Base-by-base conservation (phyloP, 176 grass and related monocot species). In the Triticum urartu region DNA sequence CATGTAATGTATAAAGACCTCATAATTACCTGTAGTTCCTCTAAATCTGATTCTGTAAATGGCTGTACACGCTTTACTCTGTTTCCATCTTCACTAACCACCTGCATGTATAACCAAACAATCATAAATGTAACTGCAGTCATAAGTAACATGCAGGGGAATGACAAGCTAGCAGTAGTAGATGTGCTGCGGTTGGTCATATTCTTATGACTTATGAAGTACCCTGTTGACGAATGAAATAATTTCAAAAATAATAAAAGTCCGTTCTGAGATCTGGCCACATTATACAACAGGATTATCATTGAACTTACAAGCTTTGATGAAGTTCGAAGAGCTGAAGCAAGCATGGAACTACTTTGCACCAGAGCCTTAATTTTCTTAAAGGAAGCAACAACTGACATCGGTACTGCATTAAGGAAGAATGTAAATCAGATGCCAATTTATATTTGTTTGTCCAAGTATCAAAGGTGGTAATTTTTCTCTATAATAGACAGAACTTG, bases 291-390 rank as follows among this genome's bases (percentile, higher is more conserved):
- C 28, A 61, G 47, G 40, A 79, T 10, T 61, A 48, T 63, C 26
- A 86, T 83, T 12, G 68, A 88, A 90, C 90, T 90, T 88, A 96
- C 97, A 45, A 99, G 94, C 71, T 99, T 99, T 83, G 90, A 91
- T 79, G 97, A 99, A 81, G 97, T 88, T 62, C 90, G 90, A 77
- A 99, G 97, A 78, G 97, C 92, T 78, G 89, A 88, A 87, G 90
- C 92, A 81, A 99, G 97, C 79, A 92, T 91, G 73, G 94, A 81
- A 65, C 91, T 92, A 83, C 64, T 96, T 54, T 94, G 93, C 34
- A 99, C 81, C 54, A 96, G 75, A 88, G 97, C 89, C 87, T 94
- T 99, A 64, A 99, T 99, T 96, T 99, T 99, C 92, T 99, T 99
- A 81, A 99, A 99, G 66, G 71, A 83, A 68, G 90, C 97, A 88